A percentile compares a stretch with the other conserved stretches of the same genome.
Evolutionary conservation across 2,329 filamentous ascomycete species (phyloP).

Genomic region (Talaromyces sp.): DNA sequence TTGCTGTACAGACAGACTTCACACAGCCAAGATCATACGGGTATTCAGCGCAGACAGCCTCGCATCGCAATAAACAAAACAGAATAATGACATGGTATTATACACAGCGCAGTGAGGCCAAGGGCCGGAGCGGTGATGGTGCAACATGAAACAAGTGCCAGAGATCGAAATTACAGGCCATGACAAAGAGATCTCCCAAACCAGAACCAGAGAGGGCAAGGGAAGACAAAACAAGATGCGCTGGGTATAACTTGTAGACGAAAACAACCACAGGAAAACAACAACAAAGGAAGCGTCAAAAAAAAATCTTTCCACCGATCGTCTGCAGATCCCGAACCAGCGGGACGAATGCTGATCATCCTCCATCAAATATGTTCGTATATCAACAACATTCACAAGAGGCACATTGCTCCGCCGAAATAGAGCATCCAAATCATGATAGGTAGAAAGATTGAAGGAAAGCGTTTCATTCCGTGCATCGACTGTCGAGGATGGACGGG

Average conservation of each 20-base stretch:
- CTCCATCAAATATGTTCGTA: conserved; percentile 23
- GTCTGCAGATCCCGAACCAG: conserved; percentile 22
- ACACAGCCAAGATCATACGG: conserved; percentile 14
- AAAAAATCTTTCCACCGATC: conserved; percentile 12
- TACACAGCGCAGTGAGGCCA: conserved; percentile 25
- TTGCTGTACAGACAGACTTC: conserved; percentile 7
- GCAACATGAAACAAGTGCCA: conserved; percentile 10
- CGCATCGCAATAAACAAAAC: conserved; percentile 9
- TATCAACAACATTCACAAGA: conserved; percentile 22
- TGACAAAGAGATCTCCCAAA: not conserved
- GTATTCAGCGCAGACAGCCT: conserved; percentile 24
- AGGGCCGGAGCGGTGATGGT: conserved; percentile 19
- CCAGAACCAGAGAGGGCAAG: conserved; percentile 9
- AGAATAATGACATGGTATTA: conserved; percentile 19
- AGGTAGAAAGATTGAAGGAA: not conserved
- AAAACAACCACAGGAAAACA: conserved; percentile 9
- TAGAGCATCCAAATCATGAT: conserved; percentile 11
- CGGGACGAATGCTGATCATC: conserved; percentile 19
- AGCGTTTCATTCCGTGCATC: conserved; percentile 18
- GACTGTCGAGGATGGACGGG: conserved; percentile 4
- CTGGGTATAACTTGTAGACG: conserved; percentile 29
- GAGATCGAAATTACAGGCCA: conserved; percentile 17
- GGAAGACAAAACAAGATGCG: conserved; percentile 18
- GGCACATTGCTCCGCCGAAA: conserved; percentile 1
- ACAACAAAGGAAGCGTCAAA: conserved; percentile 7